These are phyloP conservation scores for Cyclostephanos tholiformis DNA, from an alignment of 108 stramenopile species.

Conservation along the genomic window DNA sequence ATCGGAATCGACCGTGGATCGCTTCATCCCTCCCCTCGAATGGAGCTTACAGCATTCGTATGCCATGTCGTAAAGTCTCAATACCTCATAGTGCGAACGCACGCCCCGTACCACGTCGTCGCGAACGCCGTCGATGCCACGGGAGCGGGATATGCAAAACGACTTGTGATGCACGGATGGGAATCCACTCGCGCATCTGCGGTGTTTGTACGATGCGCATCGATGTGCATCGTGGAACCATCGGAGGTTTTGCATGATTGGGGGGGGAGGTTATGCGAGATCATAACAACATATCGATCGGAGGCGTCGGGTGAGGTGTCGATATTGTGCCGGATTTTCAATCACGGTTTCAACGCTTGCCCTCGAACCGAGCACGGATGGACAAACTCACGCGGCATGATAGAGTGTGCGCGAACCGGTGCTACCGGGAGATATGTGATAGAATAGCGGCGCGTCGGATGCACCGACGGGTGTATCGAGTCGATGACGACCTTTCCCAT, in stretches of 20 bases:
- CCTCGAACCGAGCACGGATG: not conserved
- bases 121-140: conserved; percentile 29
- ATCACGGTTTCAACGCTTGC: too few relatives aligned
- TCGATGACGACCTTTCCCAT: not conserved
- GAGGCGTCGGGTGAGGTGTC: too few relatives aligned
- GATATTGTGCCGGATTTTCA: too few relatives aligned
- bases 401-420: conserved; percentile 45
- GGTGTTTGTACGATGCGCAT: too few relatives aligned
- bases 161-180: conserved; percentile 57
- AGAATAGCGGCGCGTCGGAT: conserved; percentile 41
- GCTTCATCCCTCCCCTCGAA: conserved; percentile 11
- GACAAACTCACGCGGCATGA: conserved; percentile 29
- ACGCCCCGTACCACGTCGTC: conserved; percentile 33
- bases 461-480: not conserved
- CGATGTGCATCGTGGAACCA: too few relatives aligned
- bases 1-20: not conserved
- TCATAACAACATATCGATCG: too few relatives aligned
- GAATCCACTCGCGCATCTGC: conserved; percentile 29
- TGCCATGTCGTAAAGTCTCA: conserved; percentile 42
- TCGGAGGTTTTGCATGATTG: too few relatives aligned
- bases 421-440: conserved; percentile 46
- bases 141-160: conserved; percentile 41
- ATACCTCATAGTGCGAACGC: conserved; percentile 38
- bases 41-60: conserved; percentile 24
- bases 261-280: too few relatives aligned